Conservation (phyloP, 495 filamentous ascomycete species). For the Margaritispora aquatica region DNA sequence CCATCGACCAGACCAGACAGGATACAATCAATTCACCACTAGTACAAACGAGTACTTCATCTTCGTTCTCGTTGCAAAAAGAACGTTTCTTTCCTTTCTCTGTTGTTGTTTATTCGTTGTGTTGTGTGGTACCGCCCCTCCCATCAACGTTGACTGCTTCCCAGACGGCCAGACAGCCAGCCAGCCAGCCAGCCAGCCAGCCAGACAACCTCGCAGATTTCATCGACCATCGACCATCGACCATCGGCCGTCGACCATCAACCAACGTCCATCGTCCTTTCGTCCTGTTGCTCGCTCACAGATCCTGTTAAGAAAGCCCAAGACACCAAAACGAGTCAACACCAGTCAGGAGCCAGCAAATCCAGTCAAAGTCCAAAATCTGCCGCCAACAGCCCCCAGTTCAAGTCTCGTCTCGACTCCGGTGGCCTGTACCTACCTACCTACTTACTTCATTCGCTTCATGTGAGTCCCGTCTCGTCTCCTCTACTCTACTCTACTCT, state of each 20-base stretch:
- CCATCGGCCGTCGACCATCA: too few species aligned
- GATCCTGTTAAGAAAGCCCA: too few species aligned
- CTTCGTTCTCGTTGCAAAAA: background rate
- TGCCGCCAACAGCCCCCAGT: background rate
- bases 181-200: too few species aligned
- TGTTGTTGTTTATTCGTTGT: background rate
- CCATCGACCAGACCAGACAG: background rate
- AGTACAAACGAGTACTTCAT: background rate
- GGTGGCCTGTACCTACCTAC: background rate
- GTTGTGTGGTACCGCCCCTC: constrained; percentile 4
- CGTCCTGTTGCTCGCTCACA: background rate
- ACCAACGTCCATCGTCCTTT: background rate
- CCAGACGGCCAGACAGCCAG: too few species aligned
- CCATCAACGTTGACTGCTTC: too few species aligned
- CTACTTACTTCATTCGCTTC: too few species aligned
- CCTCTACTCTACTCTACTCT: too few species aligned
- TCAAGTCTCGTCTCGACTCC: background rate
- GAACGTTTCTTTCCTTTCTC: background rate
- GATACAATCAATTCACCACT: background rate
- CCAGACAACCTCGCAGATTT: too few species aligned
- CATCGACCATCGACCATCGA: too few species aligned
- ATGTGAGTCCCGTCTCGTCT: too few species aligned
- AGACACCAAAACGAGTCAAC: too few species aligned
- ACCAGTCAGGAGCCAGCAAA: too few species aligned
- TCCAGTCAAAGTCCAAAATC: background rate